Percentiles rank a stretch among this genome's conserved stretches.
These are phyloP conservation scores for Ceratocystis cacaofunesta DNA, from an alignment of 2,329 filamentous ascomycete genomes.

Conservation along the genomic window DNA sequence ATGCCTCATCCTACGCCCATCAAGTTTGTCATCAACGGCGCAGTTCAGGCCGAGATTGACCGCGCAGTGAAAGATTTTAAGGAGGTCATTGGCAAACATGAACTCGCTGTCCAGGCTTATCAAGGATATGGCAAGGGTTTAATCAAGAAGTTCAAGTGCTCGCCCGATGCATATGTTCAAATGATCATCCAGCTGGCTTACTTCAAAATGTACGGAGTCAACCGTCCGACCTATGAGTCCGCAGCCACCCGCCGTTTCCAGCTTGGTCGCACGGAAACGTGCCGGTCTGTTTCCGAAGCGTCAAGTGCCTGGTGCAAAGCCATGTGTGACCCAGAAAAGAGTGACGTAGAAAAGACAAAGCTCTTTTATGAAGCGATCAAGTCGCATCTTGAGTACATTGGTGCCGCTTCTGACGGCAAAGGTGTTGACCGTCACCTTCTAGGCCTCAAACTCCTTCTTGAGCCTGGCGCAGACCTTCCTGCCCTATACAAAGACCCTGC, in stretches of 20 bases:
- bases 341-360: slow-evolving; percentile 50
- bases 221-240: slow-evolving; percentile 93
- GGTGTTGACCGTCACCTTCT: slow-evolving; percentile 96
- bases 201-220: slow-evolving; percentile 98
- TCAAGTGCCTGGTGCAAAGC: slow-evolving; percentile 79
- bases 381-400: slow-evolving; percentile 80
- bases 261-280: slow-evolving; percentile 90
- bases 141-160: slow-evolving; percentile 99
- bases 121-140: slow-evolving; percentile 95
- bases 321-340: slow-evolving; percentile 54
- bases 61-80: slow-evolving; percentile 66
- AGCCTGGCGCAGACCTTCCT: slow-evolving; percentile 66
- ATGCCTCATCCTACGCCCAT: slow-evolving; percentile 67
- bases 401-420: slow-evolving; percentile 75
- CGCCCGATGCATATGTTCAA: slow-evolving; percentile 92
- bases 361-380: slow-evolving; percentile 71
- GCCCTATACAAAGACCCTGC: slow-evolving; percentile 77
- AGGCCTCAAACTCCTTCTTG: slow-evolving; percentile 79
- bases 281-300: slow-evolving; percentile 80
- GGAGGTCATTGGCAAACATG: slow-evolving; percentile 68
- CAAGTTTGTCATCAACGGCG: slow-evolving; percentile 61
- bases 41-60: slow-evolving; percentile 63
- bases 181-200: slow-evolving; percentile 98
- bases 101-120: slow-evolving; percentile 87
- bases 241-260: slow-evolving; percentile 92